Evolutionary conservation across 1,284 basidiomycete genomes (phyloP), one percentile per base, ranked within the genome.

Genomic region (Phlebopus sp.): DNA sequence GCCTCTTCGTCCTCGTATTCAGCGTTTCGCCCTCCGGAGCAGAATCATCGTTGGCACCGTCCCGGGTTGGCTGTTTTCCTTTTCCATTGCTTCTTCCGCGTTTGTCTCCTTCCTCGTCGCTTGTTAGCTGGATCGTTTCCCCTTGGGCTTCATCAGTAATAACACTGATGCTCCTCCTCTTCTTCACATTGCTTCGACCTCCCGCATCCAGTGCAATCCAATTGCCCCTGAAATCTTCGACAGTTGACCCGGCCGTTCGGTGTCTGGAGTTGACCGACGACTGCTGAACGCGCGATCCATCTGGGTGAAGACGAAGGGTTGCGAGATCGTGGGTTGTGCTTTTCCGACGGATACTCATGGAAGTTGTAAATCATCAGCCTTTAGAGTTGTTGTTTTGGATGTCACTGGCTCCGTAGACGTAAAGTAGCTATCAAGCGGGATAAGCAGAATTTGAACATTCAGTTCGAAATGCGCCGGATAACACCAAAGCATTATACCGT

Each of bases 291-390:
- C 81, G 78, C 23, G 72, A 71, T 9, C 82, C 82, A 58, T 83
- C 76, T 13, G 77, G 75, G 52, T 80, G 83, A 1, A 85, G 59
- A 15, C 80, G 76, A 23, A 86, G 74, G 42, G 74, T 71, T 0
- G 82, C 69, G 29, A 78, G 72, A 58, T 85, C 83, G 56, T 78
- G 79, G 15, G 83, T 73, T 2, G 79, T 83, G 46, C 68, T 79
- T 43, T 64, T 69, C 42, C 81, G 77, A 39, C 68, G 71, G 38
- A 70, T 58, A 42, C 68, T 66, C 75, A 76, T 79, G 38, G 18
- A 25, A 18, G 44, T 18, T 17, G 25, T 9, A 11, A 21, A 9
- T 19, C 19, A 7, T 4, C 25, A 7, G 30, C 14, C 11, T 18
- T 21, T n/a, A n/a, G 36, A 11, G 29, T 21, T n/a, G n/a, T 18